A percentile compares a stretch with the other conserved stretches of the same genome.
Conservation (phyloP, 176 grass and related monocot genomes). For the Poa pratensis region DNA sequence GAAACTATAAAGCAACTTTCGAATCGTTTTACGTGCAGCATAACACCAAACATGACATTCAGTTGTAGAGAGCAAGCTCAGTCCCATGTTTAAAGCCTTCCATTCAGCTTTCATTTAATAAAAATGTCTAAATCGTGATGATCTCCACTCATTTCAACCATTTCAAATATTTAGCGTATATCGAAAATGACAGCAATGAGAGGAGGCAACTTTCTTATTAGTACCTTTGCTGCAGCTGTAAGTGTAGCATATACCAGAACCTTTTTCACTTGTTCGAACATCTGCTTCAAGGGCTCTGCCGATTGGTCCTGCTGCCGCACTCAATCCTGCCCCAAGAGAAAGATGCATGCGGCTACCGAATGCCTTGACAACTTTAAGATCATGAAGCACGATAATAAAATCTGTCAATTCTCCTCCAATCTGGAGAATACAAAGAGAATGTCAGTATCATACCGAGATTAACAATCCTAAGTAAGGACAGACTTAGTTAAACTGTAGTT, state of each 20-base stretch:
- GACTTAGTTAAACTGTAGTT: conserved; percentile 7
- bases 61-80: neutral
- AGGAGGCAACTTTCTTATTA: neutral
- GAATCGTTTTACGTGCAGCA: neutral
- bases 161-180: conserved; percentile 16
- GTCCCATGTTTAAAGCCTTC: too few species aligned
- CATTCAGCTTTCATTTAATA: neutral
- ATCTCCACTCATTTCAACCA: neutral
- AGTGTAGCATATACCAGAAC: conserved; percentile 90
- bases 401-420: conserved; percentile 91
- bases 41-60: neutral
- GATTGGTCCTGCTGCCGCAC: conserved; percentile 81
- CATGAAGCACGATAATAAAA: conserved; percentile 91
- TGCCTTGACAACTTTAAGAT: conserved; percentile 72
- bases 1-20: neutral
- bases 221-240: conserved; percentile 99
- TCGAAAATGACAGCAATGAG: neutral
- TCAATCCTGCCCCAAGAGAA: conserved; percentile 88
- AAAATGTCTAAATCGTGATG: neutral
- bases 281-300: conserved; percentile 96
- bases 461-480: conserved; percentile 1
- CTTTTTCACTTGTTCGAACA: conserved; percentile 77
- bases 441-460: conserved; percentile 10
- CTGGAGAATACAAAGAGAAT: conserved; percentile 47
- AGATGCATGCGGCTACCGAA: conserved; percentile 84